Base-by-base conservation (phyloP, 192 early-diverging fungal genomes). In the Coemansia sp. region DNA sequence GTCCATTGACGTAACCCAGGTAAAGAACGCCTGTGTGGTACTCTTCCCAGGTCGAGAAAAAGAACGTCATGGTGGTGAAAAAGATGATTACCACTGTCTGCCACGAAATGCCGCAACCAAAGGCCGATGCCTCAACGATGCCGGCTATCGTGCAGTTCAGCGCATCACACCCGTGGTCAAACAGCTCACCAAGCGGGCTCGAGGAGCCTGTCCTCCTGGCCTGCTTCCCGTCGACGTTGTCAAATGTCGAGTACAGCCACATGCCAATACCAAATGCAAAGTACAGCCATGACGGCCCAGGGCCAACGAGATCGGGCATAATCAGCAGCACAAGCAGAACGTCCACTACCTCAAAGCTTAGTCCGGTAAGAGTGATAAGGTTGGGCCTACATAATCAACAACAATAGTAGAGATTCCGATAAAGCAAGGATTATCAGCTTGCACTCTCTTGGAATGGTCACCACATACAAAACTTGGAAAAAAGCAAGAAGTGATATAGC, bases 171-270 rank as follows among this genome's bases (percentile, higher is more conserved):
- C 91, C 92, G 61, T 94, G 91, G 69, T 92, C 91, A 84, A 93
- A 92, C 35, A 93, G 79, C 81, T 92, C 91, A 63, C 91, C 92
- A 12, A 94, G 85, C 12, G 91, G 91, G 10, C 87, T 92, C 7
- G 86, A 88, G 20, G 82, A 85, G 59, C 89, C 89, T 20, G 92
- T 94, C 33, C 92, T 81, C 57, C 92, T 83, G 28, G 92, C 92
- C 78, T 94, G 92, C 69, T 88, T 88, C 40, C 92, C 92, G 68
- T 94, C 92, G 15, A 94, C 90, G 58, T 94, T 94, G 67, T 94
- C 92, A 83, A 94, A 93, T 55, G 92, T 94, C 61, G 90, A 92
- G 67, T 94, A 94, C 53, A 94, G 77, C 92, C 92, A 94, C 66
- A 94, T 75, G 46, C 91, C 90, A 30, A 87, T 79, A 2, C 90